These are phyloP conservation scores for Penicillium sp. DNA, from an alignment of 2,329 filamentous ascomycete species.

Conservation along the genomic window DNA sequence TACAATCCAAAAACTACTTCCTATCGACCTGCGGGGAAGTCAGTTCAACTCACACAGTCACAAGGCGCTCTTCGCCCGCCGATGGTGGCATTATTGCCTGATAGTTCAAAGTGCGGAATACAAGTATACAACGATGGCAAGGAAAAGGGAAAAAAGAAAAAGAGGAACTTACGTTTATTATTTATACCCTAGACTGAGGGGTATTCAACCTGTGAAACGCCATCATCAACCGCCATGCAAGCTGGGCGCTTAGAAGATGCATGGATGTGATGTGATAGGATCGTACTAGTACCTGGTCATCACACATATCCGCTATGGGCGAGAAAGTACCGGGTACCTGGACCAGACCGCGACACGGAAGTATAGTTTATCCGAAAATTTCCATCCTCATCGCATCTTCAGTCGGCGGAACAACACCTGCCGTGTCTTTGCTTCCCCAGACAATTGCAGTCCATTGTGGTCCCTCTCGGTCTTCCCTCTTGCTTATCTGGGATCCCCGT, in stretches of 20 bases:
- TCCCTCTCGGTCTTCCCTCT: not conserved
- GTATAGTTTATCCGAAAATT: conserved; percentile 39
- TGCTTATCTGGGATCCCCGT: not conserved
- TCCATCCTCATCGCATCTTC: conserved; percentile 21
- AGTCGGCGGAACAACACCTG: conserved; percentile 1
- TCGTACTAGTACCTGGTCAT: conserved; percentile 11
- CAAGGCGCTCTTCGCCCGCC: conserved; percentile 46
- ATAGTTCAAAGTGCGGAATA: not conserved
- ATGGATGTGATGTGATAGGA: conserved; percentile 19
- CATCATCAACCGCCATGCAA: conserved; percentile 19
- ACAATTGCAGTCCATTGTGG: conserved; percentile 3
- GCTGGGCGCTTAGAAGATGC: conserved; percentile 21
- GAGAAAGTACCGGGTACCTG: conserved; percentile 6
- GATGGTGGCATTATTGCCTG: conserved; percentile 43
- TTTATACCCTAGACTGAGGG: conserved; percentile 19
- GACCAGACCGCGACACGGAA: conserved; percentile 11
- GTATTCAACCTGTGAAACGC: conserved; percentile 17
- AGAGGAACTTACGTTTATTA: conserved; percentile 10
- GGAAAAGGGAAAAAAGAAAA: conserved; percentile 1
- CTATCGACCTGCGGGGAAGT: conserved; percentile 19
- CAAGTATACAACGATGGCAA: not conserved
- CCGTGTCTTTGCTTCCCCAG: conserved; percentile 1
- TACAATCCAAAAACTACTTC: not conserved
- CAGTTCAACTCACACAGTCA: conserved; percentile 44
- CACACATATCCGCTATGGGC: conserved; percentile 4